These are phyloP conservation scores for Globisporangium okanoganense DNA, from an alignment of 352 stramenopile species.

Conservation along the genomic window DNA sequence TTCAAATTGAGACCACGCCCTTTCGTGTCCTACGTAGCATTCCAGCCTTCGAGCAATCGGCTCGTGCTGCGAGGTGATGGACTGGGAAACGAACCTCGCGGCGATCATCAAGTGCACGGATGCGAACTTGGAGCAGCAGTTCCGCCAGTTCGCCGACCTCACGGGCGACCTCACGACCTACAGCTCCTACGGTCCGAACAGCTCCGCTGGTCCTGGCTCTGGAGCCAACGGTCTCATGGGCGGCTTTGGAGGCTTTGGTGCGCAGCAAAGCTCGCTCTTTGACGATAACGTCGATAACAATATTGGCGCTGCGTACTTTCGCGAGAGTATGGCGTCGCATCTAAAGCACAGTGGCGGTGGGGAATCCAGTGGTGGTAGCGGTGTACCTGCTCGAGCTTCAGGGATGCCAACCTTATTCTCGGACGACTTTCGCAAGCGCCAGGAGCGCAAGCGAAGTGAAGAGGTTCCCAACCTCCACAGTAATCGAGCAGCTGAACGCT, in stretches of 20 bases:
- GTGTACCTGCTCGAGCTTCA: constrained; percentile 17
- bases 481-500: not conserved
- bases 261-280: constrained; percentile 1
- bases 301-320: constrained; percentile 30
- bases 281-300: constrained; percentile 11
- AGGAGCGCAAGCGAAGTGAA: constrained; percentile 34
- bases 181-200: not conserved
- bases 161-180: constrained; percentile 18
- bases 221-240: not conserved
- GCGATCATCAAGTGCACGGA: constrained; percentile 83
- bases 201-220: not conserved
- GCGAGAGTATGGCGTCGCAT: constrained; percentile 28
- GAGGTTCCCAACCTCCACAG: not conserved
- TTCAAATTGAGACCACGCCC: not conserved
- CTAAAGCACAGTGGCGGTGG: not conserved
- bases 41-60: not conserved
- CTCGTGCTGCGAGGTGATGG: constrained; percentile 3
- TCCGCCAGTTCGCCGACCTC: constrained; percentile 57
- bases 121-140: constrained; percentile 70
- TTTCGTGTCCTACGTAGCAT: not conserved
- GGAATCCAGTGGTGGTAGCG: not conserved
- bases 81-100: constrained; percentile 54
- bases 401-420: constrained; percentile 25
- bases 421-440: constrained; percentile 47
- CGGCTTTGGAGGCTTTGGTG: not conserved